Conservation (phyloP, 306 rosid species). For the apple (Malus domestica) region DNA sequence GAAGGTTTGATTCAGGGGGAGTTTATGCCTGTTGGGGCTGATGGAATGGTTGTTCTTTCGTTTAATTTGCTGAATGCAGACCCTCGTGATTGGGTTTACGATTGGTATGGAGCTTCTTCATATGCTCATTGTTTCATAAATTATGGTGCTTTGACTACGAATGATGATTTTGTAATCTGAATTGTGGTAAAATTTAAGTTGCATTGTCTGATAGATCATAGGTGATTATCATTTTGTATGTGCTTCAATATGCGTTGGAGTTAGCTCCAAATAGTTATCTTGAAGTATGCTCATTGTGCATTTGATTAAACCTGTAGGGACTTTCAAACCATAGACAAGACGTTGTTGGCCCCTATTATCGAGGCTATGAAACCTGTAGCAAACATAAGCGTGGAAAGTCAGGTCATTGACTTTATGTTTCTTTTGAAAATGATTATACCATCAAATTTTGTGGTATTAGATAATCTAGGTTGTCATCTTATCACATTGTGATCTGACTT, state of each 20-base stretch:
- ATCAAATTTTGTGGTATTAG: not conserved
- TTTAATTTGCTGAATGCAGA: conserved; percentile 88
- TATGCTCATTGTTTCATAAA: not conserved
- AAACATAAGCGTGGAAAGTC: conserved; percentile 81
- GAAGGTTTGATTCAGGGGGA: conserved; percentile 64
- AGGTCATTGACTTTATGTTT: conserved; percentile 32
- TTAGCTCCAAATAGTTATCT: not conserved
- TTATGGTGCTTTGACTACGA: not conserved
- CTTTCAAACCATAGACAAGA: conserved; percentile 51
- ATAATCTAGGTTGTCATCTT: not conserved
- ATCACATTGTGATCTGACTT: conserved; percentile 1
- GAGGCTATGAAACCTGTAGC: conserved; percentile 73
- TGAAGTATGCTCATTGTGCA: not conserved
- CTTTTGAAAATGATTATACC: not conserved
- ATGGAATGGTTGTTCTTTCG: conserved; percentile 82
- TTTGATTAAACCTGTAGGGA: conserved; percentile 49
- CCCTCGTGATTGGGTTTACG: conserved; percentile 70
- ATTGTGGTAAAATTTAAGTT: not conserved
- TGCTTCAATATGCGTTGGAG: not conserved
- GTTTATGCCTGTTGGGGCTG: conserved; percentile 97
- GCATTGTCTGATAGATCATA: too few relatives aligned
- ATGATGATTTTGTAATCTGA: not conserved
- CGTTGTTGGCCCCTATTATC: conserved; percentile 60
- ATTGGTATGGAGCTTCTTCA: conserved; percentile 52
- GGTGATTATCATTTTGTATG: not conserved